Percentiles rank a stretch among this genome's conserved stretches.
Evolutionary conservation across 2,329 filamentous ascomycete species (phyloP).

Genomic region (Pleurostoma richardsiae): DNA sequence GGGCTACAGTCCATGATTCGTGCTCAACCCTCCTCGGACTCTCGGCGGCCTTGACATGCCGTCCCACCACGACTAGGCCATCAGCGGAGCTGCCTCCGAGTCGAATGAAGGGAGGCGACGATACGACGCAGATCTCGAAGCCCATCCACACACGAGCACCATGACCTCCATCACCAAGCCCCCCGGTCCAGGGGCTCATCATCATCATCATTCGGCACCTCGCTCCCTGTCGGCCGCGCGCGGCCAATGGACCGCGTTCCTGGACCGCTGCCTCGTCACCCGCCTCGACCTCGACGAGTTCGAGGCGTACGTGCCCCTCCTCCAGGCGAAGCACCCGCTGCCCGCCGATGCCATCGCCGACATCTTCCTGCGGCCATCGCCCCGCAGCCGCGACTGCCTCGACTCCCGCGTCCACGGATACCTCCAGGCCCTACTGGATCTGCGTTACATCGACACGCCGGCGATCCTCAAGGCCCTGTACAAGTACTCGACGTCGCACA

Average conservation of each 20-base stretch:
- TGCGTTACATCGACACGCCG: slow-evolving; percentile 46
- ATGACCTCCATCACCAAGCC: too few species aligned
- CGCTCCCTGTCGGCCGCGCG: slow-evolving; percentile 12
- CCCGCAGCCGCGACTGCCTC: slow-evolving; percentile 40
- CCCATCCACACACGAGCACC: too few species aligned
- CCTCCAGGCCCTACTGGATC: slow-evolving; percentile 47
- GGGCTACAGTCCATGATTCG: too few species aligned
- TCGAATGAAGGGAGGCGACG: too few species aligned
- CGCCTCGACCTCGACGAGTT: slow-evolving; percentile 52
- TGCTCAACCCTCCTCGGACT: too few species aligned
- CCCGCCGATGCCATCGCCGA: slow-evolving; percentile 48
- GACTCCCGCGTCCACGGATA: slow-evolving; percentile 58
- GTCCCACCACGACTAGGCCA: too few species aligned
- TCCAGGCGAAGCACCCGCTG: slow-evolving; percentile 47
- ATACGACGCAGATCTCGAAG: too few species aligned
- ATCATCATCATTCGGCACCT: slow-evolving; percentile 1
- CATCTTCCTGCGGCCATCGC: slow-evolving; percentile 51
- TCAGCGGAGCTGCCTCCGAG: too few species aligned
- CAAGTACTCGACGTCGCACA: slow-evolving; percentile 50
- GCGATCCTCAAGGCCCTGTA: slow-evolving; percentile 51
- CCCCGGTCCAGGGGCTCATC: background rate
- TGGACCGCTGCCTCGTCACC: slow-evolving; percentile 41
- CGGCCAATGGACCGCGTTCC: slow-evolving; percentile 44
- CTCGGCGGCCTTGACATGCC: too few species aligned
- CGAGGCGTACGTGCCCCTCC: slow-evolving; percentile 40